Conservation (phyloP, 352 stramenopile genomes). For the Blastocystis sp. region DNA sequence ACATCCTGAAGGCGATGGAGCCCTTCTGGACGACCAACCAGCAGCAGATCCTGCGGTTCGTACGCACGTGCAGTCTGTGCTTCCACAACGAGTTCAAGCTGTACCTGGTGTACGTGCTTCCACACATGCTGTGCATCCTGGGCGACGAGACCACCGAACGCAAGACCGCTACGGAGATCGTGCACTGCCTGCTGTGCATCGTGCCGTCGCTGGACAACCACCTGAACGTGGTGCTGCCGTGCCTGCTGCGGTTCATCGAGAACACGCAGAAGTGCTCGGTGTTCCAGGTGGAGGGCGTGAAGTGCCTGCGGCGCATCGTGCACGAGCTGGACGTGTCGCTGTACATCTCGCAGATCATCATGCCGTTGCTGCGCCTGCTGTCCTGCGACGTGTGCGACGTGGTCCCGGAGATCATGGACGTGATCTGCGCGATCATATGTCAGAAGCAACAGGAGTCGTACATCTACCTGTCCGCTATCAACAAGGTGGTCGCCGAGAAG, state of each 20-base stretch:
- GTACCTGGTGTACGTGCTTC: constrained; percentile 83
- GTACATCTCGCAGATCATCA: constrained; percentile 66
- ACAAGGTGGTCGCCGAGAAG: constrained; percentile 64
- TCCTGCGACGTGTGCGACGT: constrained; percentile 41
- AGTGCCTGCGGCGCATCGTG: constrained; percentile 58
- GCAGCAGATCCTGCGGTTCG: constrained; percentile 87
- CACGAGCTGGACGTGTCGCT: constrained; percentile 58
- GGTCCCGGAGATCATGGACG: constrained; percentile 29
- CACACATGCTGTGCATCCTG: constrained; percentile 82
- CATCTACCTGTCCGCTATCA: constrained; percentile 53
- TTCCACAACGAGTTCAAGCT: constrained; percentile 83
- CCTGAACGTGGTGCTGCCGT: constrained; percentile 66
- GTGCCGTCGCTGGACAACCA: constrained; percentile 64
- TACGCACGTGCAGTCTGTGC: constrained; percentile 78
- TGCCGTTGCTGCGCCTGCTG: constrained; percentile 63
- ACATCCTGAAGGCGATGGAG: constrained; percentile 90
- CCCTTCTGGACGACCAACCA: constrained; percentile 93
- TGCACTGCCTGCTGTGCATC: constrained; percentile 64
- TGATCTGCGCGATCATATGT: constrained; percentile 40
- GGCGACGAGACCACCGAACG: constrained; percentile 70
- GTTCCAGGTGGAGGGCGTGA: constrained; percentile 29
- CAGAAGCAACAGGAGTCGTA: constrained; percentile 57
- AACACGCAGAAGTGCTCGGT: constrained; percentile 28
- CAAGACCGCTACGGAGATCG: constrained; percentile 14
- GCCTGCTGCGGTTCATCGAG: constrained; percentile 64